phyloP scores from a whole-genome alignment of 805 yeast genomes.

The Yamadazyma nakazawae region DNA sequence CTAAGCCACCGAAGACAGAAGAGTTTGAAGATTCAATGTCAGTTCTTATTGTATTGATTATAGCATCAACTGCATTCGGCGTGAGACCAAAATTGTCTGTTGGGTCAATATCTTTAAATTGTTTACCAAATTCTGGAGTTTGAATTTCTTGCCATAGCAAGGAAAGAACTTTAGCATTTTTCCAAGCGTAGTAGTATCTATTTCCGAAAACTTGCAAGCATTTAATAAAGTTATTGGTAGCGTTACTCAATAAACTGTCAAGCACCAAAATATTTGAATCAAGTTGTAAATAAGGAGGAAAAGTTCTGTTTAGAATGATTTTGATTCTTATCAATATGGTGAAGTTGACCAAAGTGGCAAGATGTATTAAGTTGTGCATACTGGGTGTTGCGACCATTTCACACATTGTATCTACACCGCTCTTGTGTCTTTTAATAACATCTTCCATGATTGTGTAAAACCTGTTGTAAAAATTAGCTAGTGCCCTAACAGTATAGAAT shows the following conservation, averaged over 20 bases:
- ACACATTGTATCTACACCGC: conserved; percentile 18
- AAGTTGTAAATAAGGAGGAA: neutral
- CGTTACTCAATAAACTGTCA: conserved; percentile 11
- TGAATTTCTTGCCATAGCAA: conserved; percentile 34
- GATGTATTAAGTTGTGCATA: conserved; percentile 36
- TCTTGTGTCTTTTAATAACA: neutral
- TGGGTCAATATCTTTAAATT: neutral
- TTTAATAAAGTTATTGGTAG: conserved; percentile 16
- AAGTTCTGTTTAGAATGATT: conserved; percentile 8
- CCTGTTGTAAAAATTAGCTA: conserved; percentile 22
- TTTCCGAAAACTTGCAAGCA: conserved; percentile 37
- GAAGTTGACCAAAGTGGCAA: conserved; percentile 25
- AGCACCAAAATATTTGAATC: neutral
- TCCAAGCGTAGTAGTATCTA: conserved; percentile 62
- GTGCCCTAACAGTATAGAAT: conserved; percentile 19
- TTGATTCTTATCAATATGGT: conserved; percentile 20
- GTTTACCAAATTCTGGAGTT: neutral
- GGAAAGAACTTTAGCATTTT: conserved; percentile 54
- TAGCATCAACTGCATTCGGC: neutral
- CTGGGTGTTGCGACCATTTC: conserved; percentile 34
- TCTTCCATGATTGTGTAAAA: conserved; percentile 11
- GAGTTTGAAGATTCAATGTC: neutral
- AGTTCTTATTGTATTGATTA: neutral
- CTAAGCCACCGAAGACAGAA: neutral
- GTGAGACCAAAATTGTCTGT: conserved; percentile 6